These are phyloP conservation scores for Alternaria sp. DNA, from an alignment of 2,329 filamentous ascomycete species.

Conservation along the genomic window DNA sequence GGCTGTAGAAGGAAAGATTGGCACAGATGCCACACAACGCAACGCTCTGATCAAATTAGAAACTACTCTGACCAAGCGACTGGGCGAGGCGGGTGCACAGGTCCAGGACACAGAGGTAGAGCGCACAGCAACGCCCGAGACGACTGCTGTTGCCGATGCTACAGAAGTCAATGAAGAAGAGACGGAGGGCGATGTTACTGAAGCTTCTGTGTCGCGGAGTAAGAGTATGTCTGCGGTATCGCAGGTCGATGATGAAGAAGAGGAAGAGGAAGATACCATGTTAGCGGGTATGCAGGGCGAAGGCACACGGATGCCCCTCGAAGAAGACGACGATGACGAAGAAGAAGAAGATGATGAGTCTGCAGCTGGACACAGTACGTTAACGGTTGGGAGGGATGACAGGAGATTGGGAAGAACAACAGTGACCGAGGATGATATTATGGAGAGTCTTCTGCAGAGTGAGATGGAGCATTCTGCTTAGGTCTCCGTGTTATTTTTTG, in stretches of 20 bases:
- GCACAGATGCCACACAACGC: slow-evolving; percentile 61
- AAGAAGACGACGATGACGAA: slow-evolving; percentile 38
- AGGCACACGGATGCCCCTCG: slow-evolving; percentile 47
- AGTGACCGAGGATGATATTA: slow-evolving; percentile 48
- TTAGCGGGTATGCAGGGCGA: slow-evolving; percentile 47
- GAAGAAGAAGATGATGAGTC: slow-evolving; percentile 25
- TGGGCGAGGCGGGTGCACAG: slow-evolving; percentile 49
- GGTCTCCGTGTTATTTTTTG: not conserved
- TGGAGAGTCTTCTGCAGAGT: slow-evolving; percentile 43
- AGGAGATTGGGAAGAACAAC: slow-evolving; percentile 10
- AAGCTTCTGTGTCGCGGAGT: slow-evolving; percentile 27
- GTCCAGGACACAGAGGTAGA: slow-evolving; percentile 20
- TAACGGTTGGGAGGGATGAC: slow-evolving; percentile 18
- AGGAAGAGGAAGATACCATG: slow-evolving; percentile 42
- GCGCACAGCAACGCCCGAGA: slow-evolving; percentile 23
- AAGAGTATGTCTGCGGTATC: slow-evolving; percentile 5
- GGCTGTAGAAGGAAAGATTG: slow-evolving; percentile 59
- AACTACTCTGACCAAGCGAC: slow-evolving; percentile 60
- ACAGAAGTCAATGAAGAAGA: slow-evolving; percentile 20
- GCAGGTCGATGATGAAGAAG: slow-evolving; percentile 22
- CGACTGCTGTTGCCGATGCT: slow-evolving; percentile 23
- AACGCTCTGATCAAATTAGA: slow-evolving; percentile 65
- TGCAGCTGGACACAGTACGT: slow-evolving; percentile 14
- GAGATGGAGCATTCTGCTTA: slow-evolving; percentile 20
- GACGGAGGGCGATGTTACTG: slow-evolving; percentile 26